A percentile compares a stretch with the other conserved stretches of the same genome.
Evolutionary conservation across 768 basidiomycete species (phyloP).

Genomic region (Mycena albidolilacea): DNA sequence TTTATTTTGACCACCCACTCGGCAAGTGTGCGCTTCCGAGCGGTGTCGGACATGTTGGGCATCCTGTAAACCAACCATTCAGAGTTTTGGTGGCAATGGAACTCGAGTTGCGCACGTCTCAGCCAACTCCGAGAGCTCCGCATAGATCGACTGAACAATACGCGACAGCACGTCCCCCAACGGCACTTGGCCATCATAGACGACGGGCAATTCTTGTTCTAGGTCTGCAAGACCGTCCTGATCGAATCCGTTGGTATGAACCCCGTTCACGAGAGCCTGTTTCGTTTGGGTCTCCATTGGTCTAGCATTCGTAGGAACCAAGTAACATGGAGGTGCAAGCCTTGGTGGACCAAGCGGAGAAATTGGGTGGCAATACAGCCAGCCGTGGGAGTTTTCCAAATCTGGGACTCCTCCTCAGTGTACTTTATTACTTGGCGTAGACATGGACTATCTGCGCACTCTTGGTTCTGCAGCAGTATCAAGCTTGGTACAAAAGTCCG

Average conservation of each 20-base stretch:
- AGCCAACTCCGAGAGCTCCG: conserved; percentile 84
- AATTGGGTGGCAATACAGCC: background rate
- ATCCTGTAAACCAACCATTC: conserved; percentile 58
- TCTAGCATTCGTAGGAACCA: conserved; percentile 19
- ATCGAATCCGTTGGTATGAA: conserved; percentile 45
- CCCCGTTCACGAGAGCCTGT: conserved; percentile 44
- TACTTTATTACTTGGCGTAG: background rate
- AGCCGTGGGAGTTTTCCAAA: background rate
- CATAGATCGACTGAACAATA: conserved; percentile 84
- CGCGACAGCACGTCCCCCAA: conserved; percentile 84
- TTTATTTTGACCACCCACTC: conserved; percentile 94
- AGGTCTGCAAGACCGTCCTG: conserved; percentile 68
- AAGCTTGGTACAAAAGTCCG: conserved; percentile 93
- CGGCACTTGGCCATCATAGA: conserved; percentile 80
- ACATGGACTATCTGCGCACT: conserved; percentile 87
- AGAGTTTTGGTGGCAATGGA: conserved; percentile 9
- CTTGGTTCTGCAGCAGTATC: conserved; percentile 91
- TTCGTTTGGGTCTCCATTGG: conserved; percentile 31
- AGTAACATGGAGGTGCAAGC: conserved; percentile 30
- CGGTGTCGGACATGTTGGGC: conserved; percentile 86
- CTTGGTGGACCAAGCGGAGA: background rate
- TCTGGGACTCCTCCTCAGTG: background rate
- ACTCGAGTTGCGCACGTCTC: conserved; percentile 79
- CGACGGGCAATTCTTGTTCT: conserved; percentile 81
- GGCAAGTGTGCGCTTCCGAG: conserved; percentile 84